Evolutionary conservation across 2,329 filamentous ascomycete genomes (phyloP), one percentile per base, ranked within the genome.

Genomic region (Anisogramma anomala): DNA sequence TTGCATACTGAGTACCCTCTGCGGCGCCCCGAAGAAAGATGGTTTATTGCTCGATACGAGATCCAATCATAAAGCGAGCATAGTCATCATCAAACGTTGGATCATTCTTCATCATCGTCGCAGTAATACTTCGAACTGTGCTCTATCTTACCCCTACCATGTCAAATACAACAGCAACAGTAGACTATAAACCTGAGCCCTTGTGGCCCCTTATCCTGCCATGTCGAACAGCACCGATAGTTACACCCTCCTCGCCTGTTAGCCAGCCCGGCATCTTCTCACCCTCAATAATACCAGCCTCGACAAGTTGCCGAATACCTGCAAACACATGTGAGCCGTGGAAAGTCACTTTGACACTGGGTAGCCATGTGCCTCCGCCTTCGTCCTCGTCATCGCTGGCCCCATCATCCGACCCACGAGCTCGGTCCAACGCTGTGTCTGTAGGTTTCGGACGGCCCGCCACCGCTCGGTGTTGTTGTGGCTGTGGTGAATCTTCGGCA

Each of bases 231-330:
- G 76, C 71, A 0, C 84, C 82, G 27, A 79, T 69, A 39, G 83
- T 91, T 4, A 91, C 77, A 0, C 79, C 82, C 33, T 86, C 82
- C 53, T 94, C 86, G 2, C 86, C 87, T 1, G 85, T 91, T 79
- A 94, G 81, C 85, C 86, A 94, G 0, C 82, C 82, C 0, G 87
- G 86, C 82, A 93, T 88, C 41, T 68, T 74, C 52, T 79, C 72
- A 1, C 84, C 81, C 55, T 93, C 77, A 19, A 94, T 66, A 37
- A 84, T 69, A 0, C 84, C 85, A 13, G 74, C 64, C 58, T 93
- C 85, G 0, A 89, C 82, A 23, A 94, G 67, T 53, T 82, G 77
- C 35, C 84, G 72, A 18, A 94, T 69, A 0, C 87, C 87, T 0
- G 80, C 79, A 61, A 93, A 89, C 3, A 94, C 78, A 55, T 94